Evolutionary conservation across 164 flowering plant genomes (phyloP).

Genomic region (Macadamia integrifolia): DNA sequence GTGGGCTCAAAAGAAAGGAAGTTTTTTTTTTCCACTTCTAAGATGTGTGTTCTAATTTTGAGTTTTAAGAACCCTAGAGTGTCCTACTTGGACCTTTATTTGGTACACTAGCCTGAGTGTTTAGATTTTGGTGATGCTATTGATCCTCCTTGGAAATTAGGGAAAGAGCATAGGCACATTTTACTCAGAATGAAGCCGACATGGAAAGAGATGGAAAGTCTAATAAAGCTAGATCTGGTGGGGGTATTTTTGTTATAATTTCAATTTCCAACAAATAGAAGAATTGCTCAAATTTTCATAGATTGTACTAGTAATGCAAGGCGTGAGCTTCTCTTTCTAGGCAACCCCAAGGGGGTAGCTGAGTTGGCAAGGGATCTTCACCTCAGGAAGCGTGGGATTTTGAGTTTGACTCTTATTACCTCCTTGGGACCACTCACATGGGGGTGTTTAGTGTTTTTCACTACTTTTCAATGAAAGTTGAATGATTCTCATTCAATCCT

Average conservation of each 20-base stretch:
- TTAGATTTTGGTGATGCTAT: conserved; percentile 70
- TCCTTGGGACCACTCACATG: too few relatives aligned
- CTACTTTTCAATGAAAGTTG: too few relatives aligned
- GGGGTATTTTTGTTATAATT: conserved; percentile 78
- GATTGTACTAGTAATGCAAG: conserved; percentile 56
- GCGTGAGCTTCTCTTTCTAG: too few relatives aligned
- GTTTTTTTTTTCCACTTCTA: conserved; percentile 53
- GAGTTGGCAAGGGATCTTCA: too few relatives aligned
- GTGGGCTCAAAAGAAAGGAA: conserved; percentile 49
- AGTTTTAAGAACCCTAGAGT: conserved; percentile 63
- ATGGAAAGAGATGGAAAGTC: conserved; percentile 87
- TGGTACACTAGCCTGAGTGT: conserved; percentile 69
- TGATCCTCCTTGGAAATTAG: conserved; percentile 57
- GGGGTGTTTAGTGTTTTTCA: too few relatives aligned
- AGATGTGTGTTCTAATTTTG: conserved; percentile 52
- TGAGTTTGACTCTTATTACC: too few relatives aligned
- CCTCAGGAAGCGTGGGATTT: too few relatives aligned
- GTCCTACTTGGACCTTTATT: conserved; percentile 53
- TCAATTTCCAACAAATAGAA: conserved; percentile 54
- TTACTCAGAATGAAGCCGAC: conserved; percentile 45
- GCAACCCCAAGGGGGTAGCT: too few relatives aligned
- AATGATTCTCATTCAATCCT: too few relatives aligned
- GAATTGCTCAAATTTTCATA: conserved; percentile 68
- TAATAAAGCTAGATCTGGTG: conserved; percentile 54
- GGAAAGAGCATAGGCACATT: conserved; percentile 49